phyloP scores from a whole-genome alignment of 2,329 filamentous ascomycete species.

The Coniochaeta sp. region DNA sequence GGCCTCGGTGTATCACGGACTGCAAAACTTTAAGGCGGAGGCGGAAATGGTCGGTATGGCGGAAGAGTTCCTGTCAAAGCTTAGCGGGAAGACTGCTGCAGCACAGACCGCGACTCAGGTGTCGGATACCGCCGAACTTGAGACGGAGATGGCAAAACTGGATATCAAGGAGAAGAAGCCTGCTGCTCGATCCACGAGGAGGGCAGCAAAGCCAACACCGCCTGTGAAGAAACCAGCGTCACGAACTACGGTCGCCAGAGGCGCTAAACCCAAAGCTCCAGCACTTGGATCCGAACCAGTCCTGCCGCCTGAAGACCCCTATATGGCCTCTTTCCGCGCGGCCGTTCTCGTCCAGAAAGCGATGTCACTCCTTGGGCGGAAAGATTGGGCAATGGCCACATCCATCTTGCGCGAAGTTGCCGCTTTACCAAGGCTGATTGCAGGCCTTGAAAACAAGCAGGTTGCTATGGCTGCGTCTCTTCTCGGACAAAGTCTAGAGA shows the following conservation, averaged over 20 bases:
- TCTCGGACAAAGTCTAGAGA: constrained; percentile 60
- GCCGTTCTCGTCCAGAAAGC: constrained; percentile 35
- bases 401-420: constrained; percentile 44
- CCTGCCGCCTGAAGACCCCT: constrained; percentile 19
- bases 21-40: constrained; percentile 36
- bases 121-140: constrained; percentile 21
- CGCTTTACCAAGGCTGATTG: constrained; percentile 27
- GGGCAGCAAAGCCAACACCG: constrained; percentile 14
- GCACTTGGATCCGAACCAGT: constrained; percentile 15
- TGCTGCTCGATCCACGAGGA: constrained; percentile 17
- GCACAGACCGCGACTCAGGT: neutral
- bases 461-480: constrained; percentile 62
- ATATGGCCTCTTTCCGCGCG: constrained; percentile 28
- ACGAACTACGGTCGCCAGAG: neutral
- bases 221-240: neutral
- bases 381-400: constrained; percentile 53
- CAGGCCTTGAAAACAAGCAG: constrained; percentile 38
- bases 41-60: constrained; percentile 37
- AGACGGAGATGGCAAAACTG: constrained; percentile 26
- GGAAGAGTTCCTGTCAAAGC: constrained; percentile 35
- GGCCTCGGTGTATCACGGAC: constrained; percentile 46
- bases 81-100: constrained; percentile 16
- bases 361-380: constrained; percentile 37
- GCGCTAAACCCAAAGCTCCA: constrained; percentile 17
- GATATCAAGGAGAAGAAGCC: constrained; percentile 22